Evolutionary conservation across 2,329 filamentous ascomycete species (phyloP).

Genomic region (Paraphaeosphaeria minitans): DNA sequence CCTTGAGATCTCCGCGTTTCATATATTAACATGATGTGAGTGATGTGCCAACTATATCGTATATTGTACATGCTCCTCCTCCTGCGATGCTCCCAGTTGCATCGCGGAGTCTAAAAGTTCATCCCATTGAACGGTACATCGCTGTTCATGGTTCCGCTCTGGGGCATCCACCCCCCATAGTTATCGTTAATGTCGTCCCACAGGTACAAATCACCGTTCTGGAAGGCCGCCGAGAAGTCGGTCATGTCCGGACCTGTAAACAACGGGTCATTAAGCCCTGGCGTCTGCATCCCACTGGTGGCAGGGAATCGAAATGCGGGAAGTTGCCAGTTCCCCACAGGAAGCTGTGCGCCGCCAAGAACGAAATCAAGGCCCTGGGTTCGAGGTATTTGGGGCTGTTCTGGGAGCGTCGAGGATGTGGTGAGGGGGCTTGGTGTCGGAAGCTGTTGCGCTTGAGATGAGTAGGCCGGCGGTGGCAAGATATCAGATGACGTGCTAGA

Average conservation of each 20-base stretch:
- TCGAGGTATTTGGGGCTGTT: not conserved
- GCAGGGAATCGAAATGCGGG: not conserved
- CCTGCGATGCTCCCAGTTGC: too few relatives aligned
- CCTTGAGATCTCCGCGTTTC: not conserved
- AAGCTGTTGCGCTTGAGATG: not conserved
- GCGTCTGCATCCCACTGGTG: conserved; percentile 13
- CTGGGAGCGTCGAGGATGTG: not conserved
- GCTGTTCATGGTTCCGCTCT: conserved; percentile 29
- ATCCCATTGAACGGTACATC: conserved; percentile 31
- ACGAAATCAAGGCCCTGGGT: not conserved
- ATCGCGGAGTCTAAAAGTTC: not conserved
- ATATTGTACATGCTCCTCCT: not conserved
- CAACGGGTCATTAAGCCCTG: not conserved
- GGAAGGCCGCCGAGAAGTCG: conserved; percentile 41
- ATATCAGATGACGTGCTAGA: not conserved
- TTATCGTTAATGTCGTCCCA: conserved; percentile 45
- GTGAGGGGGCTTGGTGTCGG: not conserved
- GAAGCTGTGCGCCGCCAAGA: not conserved
- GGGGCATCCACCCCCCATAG: conserved; percentile 39
- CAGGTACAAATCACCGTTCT: conserved; percentile 44
- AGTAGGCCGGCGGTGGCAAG: not conserved
- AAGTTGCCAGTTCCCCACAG: conserved; percentile 7
- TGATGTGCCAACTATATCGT: not conserved
- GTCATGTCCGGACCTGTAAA: conserved; percentile 33
- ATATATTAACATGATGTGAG: not conserved